Evolutionary conservation across 768 basidiomycete species (phyloP).

Genomic region (Auriculariales sp.): DNA sequence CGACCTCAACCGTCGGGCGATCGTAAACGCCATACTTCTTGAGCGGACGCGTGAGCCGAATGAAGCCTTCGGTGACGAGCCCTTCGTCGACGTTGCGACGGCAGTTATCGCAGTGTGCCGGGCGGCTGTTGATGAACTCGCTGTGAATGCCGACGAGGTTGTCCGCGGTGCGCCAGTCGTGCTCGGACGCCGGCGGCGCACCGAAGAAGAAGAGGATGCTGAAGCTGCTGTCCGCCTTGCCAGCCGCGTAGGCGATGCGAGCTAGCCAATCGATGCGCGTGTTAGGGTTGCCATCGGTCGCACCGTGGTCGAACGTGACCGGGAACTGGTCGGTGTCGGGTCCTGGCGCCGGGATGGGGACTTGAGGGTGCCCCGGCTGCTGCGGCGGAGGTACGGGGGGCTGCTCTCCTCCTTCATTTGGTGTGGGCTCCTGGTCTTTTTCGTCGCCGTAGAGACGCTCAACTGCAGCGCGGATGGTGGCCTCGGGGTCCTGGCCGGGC

Average conservation of each 20-base stretch:
- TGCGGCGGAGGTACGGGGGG: neutral
- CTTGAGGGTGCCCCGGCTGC: neutral
- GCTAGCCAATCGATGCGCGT: conserved; percentile 25
- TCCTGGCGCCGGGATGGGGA: neutral
- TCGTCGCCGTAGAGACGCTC: conserved; percentile 2
- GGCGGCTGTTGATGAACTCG: conserved; percentile 24
- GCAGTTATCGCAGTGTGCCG: conserved; percentile 28
- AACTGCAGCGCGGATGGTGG: neutral
- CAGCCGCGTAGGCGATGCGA: conserved; percentile 27
- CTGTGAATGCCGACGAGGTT: conserved; percentile 29
- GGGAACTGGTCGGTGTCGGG: neutral
- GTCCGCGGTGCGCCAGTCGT: conserved; percentile 20
- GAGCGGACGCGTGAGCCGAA: conserved; percentile 27
- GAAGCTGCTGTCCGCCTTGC: conserved; percentile 28
- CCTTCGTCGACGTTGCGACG: conserved; percentile 12
- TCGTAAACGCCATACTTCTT: conserved; percentile 13
- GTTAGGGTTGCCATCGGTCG: neutral
- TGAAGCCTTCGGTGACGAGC: conserved; percentile 27
- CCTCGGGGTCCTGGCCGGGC: neutral
- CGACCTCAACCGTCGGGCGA: conserved; percentile 20
- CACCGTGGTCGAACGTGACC: neutral
- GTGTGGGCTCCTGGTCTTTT: no score
- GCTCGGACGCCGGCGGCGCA: conserved; percentile 20
- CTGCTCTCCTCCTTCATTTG: no score
- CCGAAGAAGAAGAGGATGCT: conserved; percentile 34